A percentile compares a stretch with the other conserved stretches of the same genome.
Evolutionary conservation across 1,139 yeast species (phyloP).

Genomic region (Taphrina flavorubra): DNA sequence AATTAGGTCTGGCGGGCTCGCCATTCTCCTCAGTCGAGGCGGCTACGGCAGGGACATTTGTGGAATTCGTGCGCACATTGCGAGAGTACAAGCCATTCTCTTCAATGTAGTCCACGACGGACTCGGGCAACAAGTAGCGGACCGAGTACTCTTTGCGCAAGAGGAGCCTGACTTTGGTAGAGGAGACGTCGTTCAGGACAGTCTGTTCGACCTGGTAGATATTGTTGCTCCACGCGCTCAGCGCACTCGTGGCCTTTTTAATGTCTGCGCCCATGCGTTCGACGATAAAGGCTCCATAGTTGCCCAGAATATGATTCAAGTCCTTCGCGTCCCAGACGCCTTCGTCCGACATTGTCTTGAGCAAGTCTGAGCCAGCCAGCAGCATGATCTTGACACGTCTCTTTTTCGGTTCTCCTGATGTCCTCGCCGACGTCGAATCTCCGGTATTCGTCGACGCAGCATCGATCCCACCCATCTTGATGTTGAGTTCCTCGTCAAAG

Average conservation of each 20-base stretch:
- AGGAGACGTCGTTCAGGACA: slow-evolving; percentile 92
- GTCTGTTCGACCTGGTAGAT: slow-evolving; percentile 92
- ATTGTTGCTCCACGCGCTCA: slow-evolving; percentile 58
- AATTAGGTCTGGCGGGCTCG: slow-evolving; percentile 33
- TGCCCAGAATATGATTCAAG: slow-evolving; percentile 87
- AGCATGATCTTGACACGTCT: slow-evolving; percentile 81
- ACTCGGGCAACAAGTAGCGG: slow-evolving; percentile 89
- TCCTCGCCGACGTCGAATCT: neutral
- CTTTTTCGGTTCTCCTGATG: neutral
- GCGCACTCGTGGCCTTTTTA: slow-evolving; percentile 33
- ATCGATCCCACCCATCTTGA: slow-evolving; percentile 85
- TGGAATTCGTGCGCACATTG: slow-evolving; percentile 1
- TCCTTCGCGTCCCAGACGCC: slow-evolving; percentile 98
- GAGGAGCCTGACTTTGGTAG: slow-evolving; percentile 90
- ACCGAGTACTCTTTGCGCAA: slow-evolving; percentile 96
- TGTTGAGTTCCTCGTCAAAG: slow-evolving; percentile 91
- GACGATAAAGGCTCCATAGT: slow-evolving; percentile 93
- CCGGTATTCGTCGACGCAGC: slow-evolving; percentile 56
- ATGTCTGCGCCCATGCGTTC: slow-evolving; percentile 98
- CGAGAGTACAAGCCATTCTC: slow-evolving; percentile 75
- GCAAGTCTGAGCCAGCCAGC: slow-evolving; percentile 95
- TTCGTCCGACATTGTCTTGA: slow-evolving; percentile 99
- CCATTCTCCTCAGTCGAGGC: neutral
- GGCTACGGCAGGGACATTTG: neutral
- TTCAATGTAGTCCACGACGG: slow-evolving; percentile 91